These are phyloP conservation scores for Suillus hirtellus DNA, from an alignment of 768 basidiomycete genomes.

Conservation along the genomic window DNA sequence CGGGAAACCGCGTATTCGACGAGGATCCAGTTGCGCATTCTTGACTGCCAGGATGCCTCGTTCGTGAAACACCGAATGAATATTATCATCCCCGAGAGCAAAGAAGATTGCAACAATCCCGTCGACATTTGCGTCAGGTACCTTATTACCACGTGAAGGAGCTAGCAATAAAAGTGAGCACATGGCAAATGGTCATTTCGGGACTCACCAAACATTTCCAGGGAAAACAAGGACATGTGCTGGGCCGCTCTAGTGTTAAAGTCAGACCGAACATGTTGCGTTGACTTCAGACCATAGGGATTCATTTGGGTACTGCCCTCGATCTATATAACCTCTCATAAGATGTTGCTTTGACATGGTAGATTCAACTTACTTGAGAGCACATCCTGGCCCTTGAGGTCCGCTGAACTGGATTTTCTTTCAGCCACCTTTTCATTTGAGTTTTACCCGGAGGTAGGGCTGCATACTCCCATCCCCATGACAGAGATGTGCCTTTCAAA, in stretches of 20 bases:
- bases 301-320: conserved; percentile 77
- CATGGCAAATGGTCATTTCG: background rate
- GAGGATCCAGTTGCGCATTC: conserved; percentile 37
- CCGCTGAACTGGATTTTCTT: conserved; percentile 22
- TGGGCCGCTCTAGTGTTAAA: conserved; percentile 56
- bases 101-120: conserved; percentile 73
- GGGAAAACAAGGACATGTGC: conserved; percentile 74
- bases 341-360: background rate
- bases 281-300: conserved; percentile 64
- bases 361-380: conserved; percentile 51
- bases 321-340: conserved; percentile 41
- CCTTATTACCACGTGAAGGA: conserved; percentile 54
- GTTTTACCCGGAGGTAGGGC: conserved; percentile 61
- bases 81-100: conserved; percentile 53
- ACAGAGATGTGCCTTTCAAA: conserved; percentile 33
- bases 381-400: conserved; percentile 27
- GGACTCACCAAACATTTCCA: conserved; percentile 82
- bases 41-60: conserved; percentile 59
- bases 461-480: conserved; percentile 80
- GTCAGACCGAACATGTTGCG: conserved; percentile 44
- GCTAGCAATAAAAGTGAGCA: conserved; percentile 38
- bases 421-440: conserved; percentile 58
- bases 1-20: conserved; percentile 43
- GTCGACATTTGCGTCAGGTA: conserved; percentile 61
- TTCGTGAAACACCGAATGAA: conserved; percentile 28